phyloP scores from a whole-genome alignment of 441 rosid genomes.

The Eutrema salsugineum region DNA sequence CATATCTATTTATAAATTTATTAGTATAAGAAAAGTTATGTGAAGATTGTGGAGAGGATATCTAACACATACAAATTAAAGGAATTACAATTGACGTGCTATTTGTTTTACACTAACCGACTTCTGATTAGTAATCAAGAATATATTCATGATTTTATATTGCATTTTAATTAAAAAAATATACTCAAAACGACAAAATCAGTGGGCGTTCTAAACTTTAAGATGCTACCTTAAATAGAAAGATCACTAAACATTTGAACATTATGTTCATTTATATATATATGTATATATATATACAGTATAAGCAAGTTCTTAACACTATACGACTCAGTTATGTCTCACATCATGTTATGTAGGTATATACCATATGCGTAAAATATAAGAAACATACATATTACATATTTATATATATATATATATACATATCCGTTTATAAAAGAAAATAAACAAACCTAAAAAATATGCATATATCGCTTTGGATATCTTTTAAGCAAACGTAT shows the following conservation, averaged over 20 bases:
- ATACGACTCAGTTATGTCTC: neutral
- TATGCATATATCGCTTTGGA: neutral
- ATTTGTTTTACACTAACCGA: neutral
- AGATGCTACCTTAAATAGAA: neutral
- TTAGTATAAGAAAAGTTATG: neutral
- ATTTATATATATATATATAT: no score
- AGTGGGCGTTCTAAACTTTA: neutral
- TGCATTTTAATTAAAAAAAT: neutral
- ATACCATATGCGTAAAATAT: neutral
- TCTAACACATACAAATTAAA: neutral
- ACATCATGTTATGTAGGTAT: neutral
- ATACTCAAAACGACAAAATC: neutral
- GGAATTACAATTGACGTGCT: neutral
- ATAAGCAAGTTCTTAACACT: neutral
- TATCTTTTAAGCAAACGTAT: neutral
- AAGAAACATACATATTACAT: neutral
- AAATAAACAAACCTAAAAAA: neutral
- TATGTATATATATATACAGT: no score
- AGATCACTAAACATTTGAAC: neutral
- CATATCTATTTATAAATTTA: neutral
- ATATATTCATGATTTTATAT: neutral
- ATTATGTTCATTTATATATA: neutral
- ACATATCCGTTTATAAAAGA: no score
- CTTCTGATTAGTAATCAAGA: neutral
- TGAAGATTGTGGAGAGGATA: neutral